These are phyloP conservation scores for Populus tremula DNA, from an alignment of 345 rosid genomes.

Conservation along the genomic window DNA sequence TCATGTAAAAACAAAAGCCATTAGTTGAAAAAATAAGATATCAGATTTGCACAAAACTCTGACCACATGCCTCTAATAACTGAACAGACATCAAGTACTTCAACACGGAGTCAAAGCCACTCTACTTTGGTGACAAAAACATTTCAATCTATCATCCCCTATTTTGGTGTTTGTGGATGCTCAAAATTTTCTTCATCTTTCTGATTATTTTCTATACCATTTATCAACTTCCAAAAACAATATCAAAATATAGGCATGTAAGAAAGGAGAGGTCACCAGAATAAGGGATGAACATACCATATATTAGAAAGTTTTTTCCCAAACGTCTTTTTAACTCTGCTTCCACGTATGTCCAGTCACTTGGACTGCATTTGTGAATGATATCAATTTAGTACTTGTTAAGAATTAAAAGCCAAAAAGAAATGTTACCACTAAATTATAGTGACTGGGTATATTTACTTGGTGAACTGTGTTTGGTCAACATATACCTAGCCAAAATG, in stretches of 20 bases:
- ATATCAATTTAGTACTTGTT: constrained; percentile 3
- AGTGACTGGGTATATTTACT: background rate
- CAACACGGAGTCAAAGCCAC: background rate
- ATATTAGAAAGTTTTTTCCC: constrained; percentile 78
- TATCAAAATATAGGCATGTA: background rate
- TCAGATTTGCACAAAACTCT: background rate
- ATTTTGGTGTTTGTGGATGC: background rate
- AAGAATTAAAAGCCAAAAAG: background rate
- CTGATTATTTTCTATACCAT: background rate
- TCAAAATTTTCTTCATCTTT: background rate
- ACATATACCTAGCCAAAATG: constrained; percentile 75
- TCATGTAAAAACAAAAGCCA: background rate
- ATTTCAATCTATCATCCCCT: background rate
- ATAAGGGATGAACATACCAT: constrained; percentile 44
- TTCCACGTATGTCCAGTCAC: constrained; percentile 93
- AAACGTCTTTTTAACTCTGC: constrained; percentile 88
- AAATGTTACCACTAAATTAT: background rate
- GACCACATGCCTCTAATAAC: background rate
- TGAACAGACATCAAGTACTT: background rate
- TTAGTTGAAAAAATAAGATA: background rate
- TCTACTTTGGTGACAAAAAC: background rate
- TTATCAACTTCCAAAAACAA: background rate
- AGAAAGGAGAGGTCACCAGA: background rate
- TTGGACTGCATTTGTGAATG: constrained; percentile 62
- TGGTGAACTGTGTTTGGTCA: constrained; percentile 2